Percentiles rank a stretch among this genome's conserved stretches.
phyloP scores from a whole-genome alignment of 108 stramenopile genomes.

The Cyclotella kingstonii region DNA sequence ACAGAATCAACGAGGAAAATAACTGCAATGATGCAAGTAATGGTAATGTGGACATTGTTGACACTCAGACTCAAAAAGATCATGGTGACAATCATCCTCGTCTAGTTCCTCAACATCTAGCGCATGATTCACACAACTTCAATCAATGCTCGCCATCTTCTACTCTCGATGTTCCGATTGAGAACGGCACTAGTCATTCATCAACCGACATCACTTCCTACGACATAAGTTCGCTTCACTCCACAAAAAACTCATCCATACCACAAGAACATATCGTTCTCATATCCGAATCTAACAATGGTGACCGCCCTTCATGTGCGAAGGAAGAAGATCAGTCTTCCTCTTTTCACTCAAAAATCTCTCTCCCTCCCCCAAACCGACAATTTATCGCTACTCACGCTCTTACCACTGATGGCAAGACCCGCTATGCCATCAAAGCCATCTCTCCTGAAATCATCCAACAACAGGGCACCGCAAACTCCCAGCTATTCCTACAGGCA shows the following conservation, averaged over 20 bases:
- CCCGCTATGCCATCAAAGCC: conserved; percentile 36
- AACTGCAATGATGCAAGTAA: no score
- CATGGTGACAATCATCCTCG: no score
- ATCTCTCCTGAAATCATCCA: conserved; percentile 22
- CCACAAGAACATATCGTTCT: neutral
- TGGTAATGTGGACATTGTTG: no score
- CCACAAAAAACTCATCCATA: no score
- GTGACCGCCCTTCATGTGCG: neutral
- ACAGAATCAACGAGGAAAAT: no score
- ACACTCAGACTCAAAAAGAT: no score
- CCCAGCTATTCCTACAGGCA: conserved; percentile 35
- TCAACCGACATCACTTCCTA: neutral
- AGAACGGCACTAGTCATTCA: neutral
- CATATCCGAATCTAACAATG: neutral
- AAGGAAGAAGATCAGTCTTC: conserved; percentile 3
- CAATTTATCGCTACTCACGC: conserved; percentile 12
- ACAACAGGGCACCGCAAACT: no score
- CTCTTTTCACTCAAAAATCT: no score
- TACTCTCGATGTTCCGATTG: neutral
- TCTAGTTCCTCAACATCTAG: no score
- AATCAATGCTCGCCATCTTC: neutral
- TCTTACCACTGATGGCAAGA: conserved; percentile 8
- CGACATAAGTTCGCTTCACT: no score
- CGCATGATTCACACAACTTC: neutral
- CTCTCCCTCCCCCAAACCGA: conserved; percentile 7